phyloP scores from a whole-genome alignment of 1,139 yeast genomes.

The Yamadazyma atmosphaerica region DNA sequence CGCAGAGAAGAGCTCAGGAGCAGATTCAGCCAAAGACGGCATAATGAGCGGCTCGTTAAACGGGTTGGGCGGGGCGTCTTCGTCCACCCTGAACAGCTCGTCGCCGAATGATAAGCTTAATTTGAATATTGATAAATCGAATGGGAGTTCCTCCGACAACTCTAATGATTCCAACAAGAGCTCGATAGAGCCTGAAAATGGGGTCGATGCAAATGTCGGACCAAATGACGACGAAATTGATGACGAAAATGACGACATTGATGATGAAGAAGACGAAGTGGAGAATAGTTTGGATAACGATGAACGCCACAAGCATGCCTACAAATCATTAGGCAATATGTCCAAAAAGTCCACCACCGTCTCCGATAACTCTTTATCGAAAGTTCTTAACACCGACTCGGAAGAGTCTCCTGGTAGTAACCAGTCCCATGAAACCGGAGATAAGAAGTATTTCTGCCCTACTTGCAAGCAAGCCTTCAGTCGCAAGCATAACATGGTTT shows the following conservation, averaged over 20 bases:
- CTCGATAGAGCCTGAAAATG: not conserved
- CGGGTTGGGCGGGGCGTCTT: constrained; percentile 3
- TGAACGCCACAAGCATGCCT: too few relatives aligned
- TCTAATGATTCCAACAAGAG: constrained; percentile 1
- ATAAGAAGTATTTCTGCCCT: constrained; percentile 48
- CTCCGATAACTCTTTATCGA: constrained; percentile 8
- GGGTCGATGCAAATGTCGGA: constrained; percentile 1
- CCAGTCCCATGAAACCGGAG: too few relatives aligned
- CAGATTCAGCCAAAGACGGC: constrained; percentile 4
- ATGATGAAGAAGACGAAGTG: too few relatives aligned
- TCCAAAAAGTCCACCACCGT: too few relatives aligned
- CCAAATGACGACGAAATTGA: constrained; percentile 4
- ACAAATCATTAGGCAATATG: too few relatives aligned
- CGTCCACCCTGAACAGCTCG: constrained; percentile 2
- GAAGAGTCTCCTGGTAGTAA: not conserved
- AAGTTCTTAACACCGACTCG: constrained; percentile 4
- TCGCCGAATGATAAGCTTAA: constrained; percentile 3
- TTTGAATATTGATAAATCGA: not conserved
- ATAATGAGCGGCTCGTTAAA: constrained; percentile 6
- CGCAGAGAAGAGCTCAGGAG: too few relatives aligned
- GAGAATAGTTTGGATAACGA: too few relatives aligned
- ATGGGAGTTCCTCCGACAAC: not conserved
- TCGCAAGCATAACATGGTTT: constrained; percentile 71
- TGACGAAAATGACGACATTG: constrained; percentile 3
- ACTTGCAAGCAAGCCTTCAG: constrained; percentile 65